Percentiles rank a stretch among this genome's conserved stretches.
Evolutionary conservation across 371 early-diverging fungal species (phyloP).

Genomic region (Mucor ambiguus): DNA sequence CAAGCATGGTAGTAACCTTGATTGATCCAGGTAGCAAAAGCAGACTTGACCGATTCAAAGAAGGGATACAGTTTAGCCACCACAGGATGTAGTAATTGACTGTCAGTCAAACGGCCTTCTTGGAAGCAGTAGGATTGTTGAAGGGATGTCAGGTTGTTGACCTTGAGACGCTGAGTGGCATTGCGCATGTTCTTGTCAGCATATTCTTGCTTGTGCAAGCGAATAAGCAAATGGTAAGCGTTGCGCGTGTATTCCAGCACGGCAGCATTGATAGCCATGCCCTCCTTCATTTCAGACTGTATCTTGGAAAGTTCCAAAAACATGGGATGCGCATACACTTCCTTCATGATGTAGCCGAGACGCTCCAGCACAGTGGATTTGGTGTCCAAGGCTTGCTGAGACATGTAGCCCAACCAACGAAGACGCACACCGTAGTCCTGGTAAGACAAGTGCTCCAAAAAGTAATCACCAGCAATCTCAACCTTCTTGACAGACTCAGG

Average conservation of each 20-base stretch:
- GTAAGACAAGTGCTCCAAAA: conserved; percentile 54
- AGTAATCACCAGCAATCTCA: conserved; percentile 58
- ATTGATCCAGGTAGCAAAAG: conserved; percentile 41
- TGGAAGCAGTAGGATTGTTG: conserved; percentile 59
- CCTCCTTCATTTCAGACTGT: conserved; percentile 7
- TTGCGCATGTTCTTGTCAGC: conserved; percentile 30
- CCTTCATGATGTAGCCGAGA: conserved; percentile 32
- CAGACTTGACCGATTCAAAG: conserved; percentile 35
- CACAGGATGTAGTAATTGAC: conserved; percentile 53
- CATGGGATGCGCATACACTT: conserved; percentile 29
- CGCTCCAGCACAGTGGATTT: conserved; percentile 31
- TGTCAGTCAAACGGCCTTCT: conserved; percentile 47
- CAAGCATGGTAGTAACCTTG: conserved; percentile 27
- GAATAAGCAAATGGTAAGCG: conserved; percentile 39
- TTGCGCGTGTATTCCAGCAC: conserved; percentile 18
- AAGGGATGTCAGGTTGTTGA: conserved; percentile 47
- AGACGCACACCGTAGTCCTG: conserved; percentile 50
- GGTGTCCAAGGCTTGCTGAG: conserved; percentile 28
- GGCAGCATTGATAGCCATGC: neutral
- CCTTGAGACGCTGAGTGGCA: conserved; percentile 39
- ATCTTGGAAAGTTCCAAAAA: conserved; percentile 24
- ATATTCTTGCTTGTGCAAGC: conserved; percentile 39
- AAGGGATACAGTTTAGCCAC: conserved; percentile 51
- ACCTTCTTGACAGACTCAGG: conserved; percentile 24
- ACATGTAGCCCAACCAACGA: conserved; percentile 57